A percentile compares a stretch with the other conserved stretches of the same genome.
phyloP scores from a whole-genome alignment of 2,329 filamentous ascomycete genomes.

The Colletotrichum limetticola region DNA sequence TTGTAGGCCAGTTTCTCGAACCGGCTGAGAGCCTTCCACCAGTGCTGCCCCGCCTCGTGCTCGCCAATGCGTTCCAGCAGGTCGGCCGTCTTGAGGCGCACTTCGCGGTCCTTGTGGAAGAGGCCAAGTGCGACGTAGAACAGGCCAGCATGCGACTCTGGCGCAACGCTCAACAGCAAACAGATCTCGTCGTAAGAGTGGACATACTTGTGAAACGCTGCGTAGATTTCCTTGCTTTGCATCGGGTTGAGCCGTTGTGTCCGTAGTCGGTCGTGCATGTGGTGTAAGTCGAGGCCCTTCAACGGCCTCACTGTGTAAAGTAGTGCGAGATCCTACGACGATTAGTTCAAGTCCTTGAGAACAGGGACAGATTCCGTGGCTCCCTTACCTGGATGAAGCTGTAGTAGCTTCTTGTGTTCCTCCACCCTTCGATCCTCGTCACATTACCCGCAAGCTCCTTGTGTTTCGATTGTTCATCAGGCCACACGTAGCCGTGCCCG shows the following conservation, averaged over 20 bases:
- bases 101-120: conserved; percentile 87
- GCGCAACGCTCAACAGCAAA: conserved; percentile 82
- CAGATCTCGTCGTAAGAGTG: conserved; percentile 87
- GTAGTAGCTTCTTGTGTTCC: conserved; percentile 94
- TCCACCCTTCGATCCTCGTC: conserved; percentile 94
- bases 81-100: conserved; percentile 80
- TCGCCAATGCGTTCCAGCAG: conserved; percentile 84
- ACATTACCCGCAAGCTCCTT: conserved; percentile 92
- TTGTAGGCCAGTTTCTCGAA: conserved; percentile 91
- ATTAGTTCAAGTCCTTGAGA: conserved; percentile 24
- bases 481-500: conserved; percentile 96
- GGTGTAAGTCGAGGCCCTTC: conserved; percentile 86
- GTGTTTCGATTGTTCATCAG: conserved; percentile 81
- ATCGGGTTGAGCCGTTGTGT: conserved; percentile 80
- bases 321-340: conserved; percentile 69
- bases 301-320: conserved; percentile 74
- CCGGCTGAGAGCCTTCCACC: conserved; percentile 86
- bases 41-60: conserved; percentile 92
- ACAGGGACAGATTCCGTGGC: background rate
- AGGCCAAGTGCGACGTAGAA: conserved; percentile 93
- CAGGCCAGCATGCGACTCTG: conserved; percentile 86
- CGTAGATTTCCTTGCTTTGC: conserved; percentile 85
- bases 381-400: conserved; percentile 83
- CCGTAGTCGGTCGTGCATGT: conserved; percentile 91
- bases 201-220: conserved; percentile 80